Percentiles rank a stretch among this genome's conserved stretches.
phyloP scores from a whole-genome alignment of 2,329 filamentous ascomycete species.

The Fusarium sp. region DNA sequence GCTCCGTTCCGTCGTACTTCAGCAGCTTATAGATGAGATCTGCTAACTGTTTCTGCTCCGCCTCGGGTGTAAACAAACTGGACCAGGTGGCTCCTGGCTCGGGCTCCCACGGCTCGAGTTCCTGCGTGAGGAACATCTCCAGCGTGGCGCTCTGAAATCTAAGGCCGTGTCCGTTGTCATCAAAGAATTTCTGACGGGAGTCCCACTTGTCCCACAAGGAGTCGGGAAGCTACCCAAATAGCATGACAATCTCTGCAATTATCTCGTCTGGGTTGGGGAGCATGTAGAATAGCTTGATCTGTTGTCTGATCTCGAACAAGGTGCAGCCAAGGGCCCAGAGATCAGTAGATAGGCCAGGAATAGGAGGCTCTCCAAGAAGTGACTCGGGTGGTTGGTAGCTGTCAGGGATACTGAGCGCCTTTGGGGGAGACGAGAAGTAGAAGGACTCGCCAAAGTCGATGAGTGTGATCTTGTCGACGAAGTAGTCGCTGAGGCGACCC shows the following conservation, averaged over 20 bases:
- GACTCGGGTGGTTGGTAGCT: conserved; percentile 47
- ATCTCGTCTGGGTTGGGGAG: conserved; percentile 46
- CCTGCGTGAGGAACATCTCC: background rate
- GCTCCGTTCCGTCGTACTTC: background rate
- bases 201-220: conserved; percentile 49
- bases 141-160: background rate
- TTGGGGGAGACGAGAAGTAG: conserved; percentile 13
- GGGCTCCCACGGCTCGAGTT: background rate
- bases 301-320: conserved; percentile 48
- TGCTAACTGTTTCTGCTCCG: background rate
- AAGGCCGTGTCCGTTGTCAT: conserved; percentile 16
- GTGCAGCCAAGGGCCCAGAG: conserved; percentile 52
- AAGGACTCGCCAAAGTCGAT: conserved; percentile 44
- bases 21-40: background rate
- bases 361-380: conserved; percentile 31
- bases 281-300: conserved; percentile 45
- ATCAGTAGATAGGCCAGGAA: conserved; percentile 39
- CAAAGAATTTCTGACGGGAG: conserved; percentile 33
- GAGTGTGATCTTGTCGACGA: conserved; percentile 33
- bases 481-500: background rate
- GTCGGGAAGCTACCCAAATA: conserved; percentile 49
- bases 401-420: conserved; percentile 44
- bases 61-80: background rate
- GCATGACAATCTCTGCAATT: conserved; percentile 42
- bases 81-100: background rate